Evolutionary conservation across 371 early-diverging fungal genomes (phyloP), one percentile per base, ranked within the genome.

Genomic region (Umbelopsis sp.): DNA sequence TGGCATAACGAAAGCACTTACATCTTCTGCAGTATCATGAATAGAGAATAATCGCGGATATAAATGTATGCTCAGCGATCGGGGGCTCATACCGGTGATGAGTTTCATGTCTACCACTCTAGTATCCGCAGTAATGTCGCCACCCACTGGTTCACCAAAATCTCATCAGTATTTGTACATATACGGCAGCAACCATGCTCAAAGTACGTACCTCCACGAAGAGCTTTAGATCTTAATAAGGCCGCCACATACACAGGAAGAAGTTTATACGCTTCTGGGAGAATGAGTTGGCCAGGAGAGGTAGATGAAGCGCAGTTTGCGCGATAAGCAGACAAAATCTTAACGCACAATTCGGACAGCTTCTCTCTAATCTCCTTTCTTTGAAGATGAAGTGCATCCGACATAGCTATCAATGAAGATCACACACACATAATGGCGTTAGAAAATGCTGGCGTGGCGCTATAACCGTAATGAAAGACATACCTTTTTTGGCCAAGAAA

Each of bases 241-340:
- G 94, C 82, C 46, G 97, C 87, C 4, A 91, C 81, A 80, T 93
- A 97, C 41, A 98, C 81, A n/a, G 99, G 99, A 65, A 93, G 86
- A 66, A 98, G 83, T 79, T 99, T 99, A 83, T 92, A 96, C 0
- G 95, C 89, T 74, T 99, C 99, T 9, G 99, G 99, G 57, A 99
- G 80, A 65, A 99, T 97, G 9, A 99, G 85, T 83, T 98, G 98
- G 35, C 97, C 97, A 7, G 96, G 90, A 2, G 95, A 89, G 9
- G 94, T 93, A 4, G 93, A 86, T 6, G 94, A 83, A 11, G 98
- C 97, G 72, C 96, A 96, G 77, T 97, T 91, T 57, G 89, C 91
- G 51, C 99, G 93, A 75, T 99, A 99, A 1, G 97, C 88, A 14
- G 95, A 87, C 65, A 98, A 79, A 63, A 97, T 89, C 74, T 94